Base-by-base conservation (phyloP, 2,329 filamentous ascomycete genomes). In the Diaporthe citrichinensis region DNA sequence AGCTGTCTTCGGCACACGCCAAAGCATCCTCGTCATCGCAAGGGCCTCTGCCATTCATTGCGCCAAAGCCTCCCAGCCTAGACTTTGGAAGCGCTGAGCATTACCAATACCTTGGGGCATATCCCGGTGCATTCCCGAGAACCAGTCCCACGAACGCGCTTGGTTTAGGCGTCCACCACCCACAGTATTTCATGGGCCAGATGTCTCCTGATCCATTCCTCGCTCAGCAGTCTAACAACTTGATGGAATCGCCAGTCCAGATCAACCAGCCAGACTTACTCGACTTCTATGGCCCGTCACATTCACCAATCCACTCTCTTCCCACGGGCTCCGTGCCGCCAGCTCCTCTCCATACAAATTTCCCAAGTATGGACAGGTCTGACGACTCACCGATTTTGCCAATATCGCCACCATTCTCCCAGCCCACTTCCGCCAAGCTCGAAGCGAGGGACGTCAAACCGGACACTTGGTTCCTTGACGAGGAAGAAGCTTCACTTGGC, bases 401-500 rank as follows among this genome's bases (percentile, higher is more conserved):
- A 17, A 71, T 73, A 28, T 55, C 62, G 23, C 69, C 76, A 6
- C 62, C 65, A 34, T 46, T 46, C 57, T 58, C 76, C 20, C 49
- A 72, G 2, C 31, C 71, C 6, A n/a, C 72, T 14, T 58, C 73
- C 9, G 17, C n/a, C 7, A 67, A 61, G 5, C 36, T 67, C 31
- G 76, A 71, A 20, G 44, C 25, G 71, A 59, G 75, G 71, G 79
- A 82, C 23, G 80, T 83, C 36, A 65, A 65, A 31, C 82, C 82
- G 67, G 86, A 87, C 74, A 87, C 88, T 72, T 88, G 89, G 78
- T 86, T 89, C 68, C 86, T 87, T 73, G 90, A 91, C 53, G 91
- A 93, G 73, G 91, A 93, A 77, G 88, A 34, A 20, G 31, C 87
- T n/a, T 91, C 89, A 31, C 90, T 92, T 85, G 87, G 85, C 14